phyloP scores from a whole-genome alignment of 495 filamentous ascomycete genomes.

The Hypoxylon cercidicola region DNA sequence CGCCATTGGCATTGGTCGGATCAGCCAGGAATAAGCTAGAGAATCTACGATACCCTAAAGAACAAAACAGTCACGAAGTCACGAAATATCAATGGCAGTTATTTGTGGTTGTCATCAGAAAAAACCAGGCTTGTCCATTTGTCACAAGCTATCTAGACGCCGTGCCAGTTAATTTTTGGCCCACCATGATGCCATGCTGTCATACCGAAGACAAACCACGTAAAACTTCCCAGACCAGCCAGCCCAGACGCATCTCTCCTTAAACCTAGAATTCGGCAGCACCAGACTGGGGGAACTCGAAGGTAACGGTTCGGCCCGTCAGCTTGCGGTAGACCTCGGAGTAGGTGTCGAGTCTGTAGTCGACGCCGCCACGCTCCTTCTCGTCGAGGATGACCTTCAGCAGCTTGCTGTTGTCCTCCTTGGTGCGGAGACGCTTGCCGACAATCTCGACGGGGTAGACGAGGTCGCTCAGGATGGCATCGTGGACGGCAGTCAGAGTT shows the following conservation, averaged over 20 bases:
- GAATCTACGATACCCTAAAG: constrained; percentile 46
- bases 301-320: constrained; percentile 91
- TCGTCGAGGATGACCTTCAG: constrained; percentile 98
- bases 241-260: constrained; percentile 5
- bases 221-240: constrained; percentile 30
- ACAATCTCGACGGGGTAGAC: constrained; percentile 99
- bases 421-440: constrained; percentile 94
- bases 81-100: constrained; percentile 8
- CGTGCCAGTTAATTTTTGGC: constrained; percentile 42
- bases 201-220: constrained; percentile 29
- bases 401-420: constrained; percentile 96
- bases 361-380: constrained; percentile 98
- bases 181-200: constrained; percentile 36
- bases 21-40: constrained; percentile 56
- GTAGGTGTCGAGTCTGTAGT: constrained; percentile 99
- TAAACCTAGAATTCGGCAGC: constrained; percentile 77
- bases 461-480: constrained; percentile 92
- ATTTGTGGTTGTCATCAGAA: constrained; percentile 31
- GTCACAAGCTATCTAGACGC: constrained; percentile 43
- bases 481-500: constrained; percentile 97
- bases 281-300: constrained; percentile 94
- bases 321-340: constrained; percentile 97
- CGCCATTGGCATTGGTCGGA: constrained; percentile 87
- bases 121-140: constrained; percentile 36
- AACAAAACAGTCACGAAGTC: not conserved